phyloP scores from a whole-genome alignment of 345 rosid species.

The Garcia nutans region DNA sequence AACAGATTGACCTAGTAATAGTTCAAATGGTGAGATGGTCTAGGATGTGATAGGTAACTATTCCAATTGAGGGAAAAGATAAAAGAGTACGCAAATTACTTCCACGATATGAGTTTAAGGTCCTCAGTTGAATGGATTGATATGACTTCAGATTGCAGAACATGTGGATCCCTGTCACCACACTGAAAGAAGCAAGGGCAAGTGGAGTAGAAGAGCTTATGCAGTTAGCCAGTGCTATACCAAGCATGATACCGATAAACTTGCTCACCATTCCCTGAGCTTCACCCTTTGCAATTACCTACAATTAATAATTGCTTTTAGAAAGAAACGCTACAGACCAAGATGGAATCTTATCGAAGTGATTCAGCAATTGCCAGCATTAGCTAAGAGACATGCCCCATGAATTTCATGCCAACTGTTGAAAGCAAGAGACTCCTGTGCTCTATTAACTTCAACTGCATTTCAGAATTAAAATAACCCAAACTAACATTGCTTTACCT shows the following conservation, averaged over 20 bases:
- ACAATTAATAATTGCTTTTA: constrained; percentile 24
- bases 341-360: background rate
- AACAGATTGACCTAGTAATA: too few species aligned
- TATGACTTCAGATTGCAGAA: constrained; percentile 92
- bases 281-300: constrained; percentile 99
- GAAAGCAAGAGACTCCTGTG: background rate
- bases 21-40: too few species aligned
- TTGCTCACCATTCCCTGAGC: constrained; percentile 99
- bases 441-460: background rate
- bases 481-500: constrained; percentile 47
- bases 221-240: constrained; percentile 75
- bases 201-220: constrained; percentile 74
- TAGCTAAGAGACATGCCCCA: background rate
- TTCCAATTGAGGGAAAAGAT: constrained; percentile 1
- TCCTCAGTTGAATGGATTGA: constrained; percentile 86
- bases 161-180: constrained; percentile 88
- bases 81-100: constrained; percentile 48
- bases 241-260: constrained; percentile 74
- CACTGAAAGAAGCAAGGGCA: constrained; percentile 75
- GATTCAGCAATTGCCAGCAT: background rate
- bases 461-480: constrained; percentile 9
- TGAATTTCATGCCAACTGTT: background rate
- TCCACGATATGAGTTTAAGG: constrained; percentile 94
- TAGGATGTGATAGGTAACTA: background rate
- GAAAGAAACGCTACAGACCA: background rate